Evolutionary conservation across 768 basidiomycete species (phyloP), one percentile per base, ranked within the genome.

Genomic region (Postia placenta): DNA sequence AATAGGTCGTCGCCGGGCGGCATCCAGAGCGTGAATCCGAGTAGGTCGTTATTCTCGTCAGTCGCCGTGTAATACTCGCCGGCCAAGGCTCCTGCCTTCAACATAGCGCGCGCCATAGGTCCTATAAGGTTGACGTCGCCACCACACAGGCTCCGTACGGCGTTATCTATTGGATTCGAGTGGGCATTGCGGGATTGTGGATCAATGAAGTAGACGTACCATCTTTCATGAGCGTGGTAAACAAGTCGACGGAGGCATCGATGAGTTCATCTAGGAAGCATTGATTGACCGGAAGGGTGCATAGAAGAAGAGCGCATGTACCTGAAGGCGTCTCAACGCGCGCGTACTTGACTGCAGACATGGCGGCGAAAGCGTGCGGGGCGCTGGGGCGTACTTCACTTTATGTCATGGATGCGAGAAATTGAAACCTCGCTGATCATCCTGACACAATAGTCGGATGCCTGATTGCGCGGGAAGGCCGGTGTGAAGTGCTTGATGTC

Each of bases 51-150:
- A n/a, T 17, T 45, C 38, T 45, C 56, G 26, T 57, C 49, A 11
- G 38, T 41, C 3, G 57, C 57, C 24, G 52, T 44, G 42, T 49
- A 55, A 42, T 50, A 56, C 41, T 57, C 51, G 6, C 58, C 58
- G 20, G 49, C 48, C 26, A 47, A 42, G n/a, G 47, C 24, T 2
- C 53, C 50, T 2, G 58, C 58, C 14, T 44, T 51, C 24, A 59
- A 23, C 56, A 59, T 57, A 5, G 54, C 50, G 4, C 56, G 48
- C 11, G 33, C 51, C 40, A 59, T 22, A 5, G 33, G 30, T 12
- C 11, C 20, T 2, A 57, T 22, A 38, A 50, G 24, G 7, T 41
- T n/a, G 12, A 41, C n/a, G n/a, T 59, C 54, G 26, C 58, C 58
- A 14, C 58, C 58, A n/a, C 30, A 25, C 3, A 58, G 51, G 43